Conservation (phyloP, 495 filamentous ascomycete species). For the Neurospora sp. region DNA sequence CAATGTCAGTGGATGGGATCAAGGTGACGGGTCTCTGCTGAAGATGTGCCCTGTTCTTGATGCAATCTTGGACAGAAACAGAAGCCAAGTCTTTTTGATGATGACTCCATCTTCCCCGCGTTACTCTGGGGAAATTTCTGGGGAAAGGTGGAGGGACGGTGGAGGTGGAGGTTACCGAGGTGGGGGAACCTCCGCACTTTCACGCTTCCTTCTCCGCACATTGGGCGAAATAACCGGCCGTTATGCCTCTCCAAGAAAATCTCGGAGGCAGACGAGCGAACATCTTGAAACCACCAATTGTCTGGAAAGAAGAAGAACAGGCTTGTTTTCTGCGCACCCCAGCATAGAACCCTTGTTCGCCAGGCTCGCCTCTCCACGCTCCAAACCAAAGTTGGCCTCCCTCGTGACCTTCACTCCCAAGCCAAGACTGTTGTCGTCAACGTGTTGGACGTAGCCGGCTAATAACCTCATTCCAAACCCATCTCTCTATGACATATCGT, state of each 20-base stretch:
- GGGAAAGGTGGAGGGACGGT: not conserved
- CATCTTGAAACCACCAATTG: not conserved
- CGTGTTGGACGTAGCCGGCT: not conserved
- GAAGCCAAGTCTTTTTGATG: not conserved
- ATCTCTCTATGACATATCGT: not conserved
- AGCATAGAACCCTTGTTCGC: not conserved
- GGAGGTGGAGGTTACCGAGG: not conserved
- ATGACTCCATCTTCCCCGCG: not conserved
- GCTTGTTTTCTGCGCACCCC: not conserved
- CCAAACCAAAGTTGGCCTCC: not conserved
- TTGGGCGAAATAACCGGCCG: not conserved
- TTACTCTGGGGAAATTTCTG: not conserved
- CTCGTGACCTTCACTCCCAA: not conserved
- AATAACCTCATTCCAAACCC: not conserved
- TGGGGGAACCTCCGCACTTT: not conserved
- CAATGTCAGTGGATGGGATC: not conserved
- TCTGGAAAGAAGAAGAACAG: not conserved
- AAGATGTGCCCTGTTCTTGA: not conserved
- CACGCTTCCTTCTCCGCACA: not conserved
- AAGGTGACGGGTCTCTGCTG: not conserved
- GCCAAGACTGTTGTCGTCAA: not conserved
- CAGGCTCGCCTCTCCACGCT: not conserved
- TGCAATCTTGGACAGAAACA: not conserved
- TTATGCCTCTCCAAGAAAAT: not conserved
- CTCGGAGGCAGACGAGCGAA: not conserved